Base-by-base conservation (phyloP, 1,284 basidiomycete species). In the Pseudomicrostroma phylloplanum region DNA sequence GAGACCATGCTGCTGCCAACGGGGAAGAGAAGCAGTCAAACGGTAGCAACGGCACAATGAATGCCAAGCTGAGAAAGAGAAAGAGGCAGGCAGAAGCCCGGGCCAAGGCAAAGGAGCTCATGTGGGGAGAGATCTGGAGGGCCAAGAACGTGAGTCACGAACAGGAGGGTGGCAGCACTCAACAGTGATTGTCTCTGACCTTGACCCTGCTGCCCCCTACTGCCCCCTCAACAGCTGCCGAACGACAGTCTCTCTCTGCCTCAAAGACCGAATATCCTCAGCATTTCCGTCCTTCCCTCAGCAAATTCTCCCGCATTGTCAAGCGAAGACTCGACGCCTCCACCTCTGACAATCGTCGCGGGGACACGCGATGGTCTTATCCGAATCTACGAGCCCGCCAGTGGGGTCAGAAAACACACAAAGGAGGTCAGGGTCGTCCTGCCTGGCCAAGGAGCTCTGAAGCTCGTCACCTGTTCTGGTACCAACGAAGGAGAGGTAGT, bases 91-190 rank as follows among this genome's bases (percentile, higher is more conserved):
- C 63, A 7, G 70, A 72, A 42, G 67, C 65, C 12, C 62, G 67
- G 39, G 56, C 55, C 40, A 72, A 70, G 59, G 69, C 68, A 6
- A 58, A 68, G 56, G 71, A 74, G 59, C 55, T 71, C 13, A 17
- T 65, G 13, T 70, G 67, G 67, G 72, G 72, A 21, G 71, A 74
- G 55, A 61, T 73, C 3, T 74, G 72, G 72, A 56, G 72, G 7
- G 71, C 72, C 6, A 74, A 74, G 36, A 71, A 73, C 30, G 58
- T 65, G 48, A 64, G 62, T 60, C 17, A 9, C n/a, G n/a, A n/a
- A n/a, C n/a, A n/a, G 7, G 46, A 11, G 30, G 30, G 4, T 36
- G 30, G 4, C 4, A 36, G 30, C 3, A 4, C 30, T 36, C 30
- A 9, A 36, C 30, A 9, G 7, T 42, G 25, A 3, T 17, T 15